phyloP scores from a whole-genome alignment of 139 green algal genomes.

The Yamagishiella unicocca region DNA sequence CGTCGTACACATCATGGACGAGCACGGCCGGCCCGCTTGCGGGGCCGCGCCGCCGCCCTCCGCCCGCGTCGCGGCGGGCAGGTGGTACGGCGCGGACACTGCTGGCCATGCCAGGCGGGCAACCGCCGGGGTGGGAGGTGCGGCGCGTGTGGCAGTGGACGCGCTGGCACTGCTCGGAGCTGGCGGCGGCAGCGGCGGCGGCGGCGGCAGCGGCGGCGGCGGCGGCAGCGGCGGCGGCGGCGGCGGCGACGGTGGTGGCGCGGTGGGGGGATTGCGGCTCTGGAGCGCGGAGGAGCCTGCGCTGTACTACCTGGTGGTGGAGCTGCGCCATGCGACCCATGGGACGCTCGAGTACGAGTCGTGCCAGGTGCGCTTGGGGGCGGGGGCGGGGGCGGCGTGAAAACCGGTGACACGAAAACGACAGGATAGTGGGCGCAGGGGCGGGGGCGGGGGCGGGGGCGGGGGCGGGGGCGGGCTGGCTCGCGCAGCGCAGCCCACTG shows the following conservation, averaged over 20 bases:
- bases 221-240: neutral
- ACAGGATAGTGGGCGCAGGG: no score
- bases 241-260: neutral
- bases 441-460: no score
- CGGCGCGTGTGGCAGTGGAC: neutral
- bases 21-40: neutral
- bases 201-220: neutral
- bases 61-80: neutral
- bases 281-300: constrained; percentile 89
- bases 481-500: no score
- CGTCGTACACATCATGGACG: constrained; percentile 15
- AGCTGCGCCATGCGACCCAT: constrained; percentile 53
- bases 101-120: constrained; percentile 1
- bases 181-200: no score
- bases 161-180: constrained; percentile 17
- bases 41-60: neutral
- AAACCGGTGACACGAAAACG: no score
- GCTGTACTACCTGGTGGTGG: constrained; percentile 89
- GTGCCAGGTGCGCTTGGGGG: constrained; percentile 69
- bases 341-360: constrained; percentile 82
- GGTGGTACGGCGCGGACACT: constrained; percentile 35
- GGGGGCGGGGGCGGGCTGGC: no score
- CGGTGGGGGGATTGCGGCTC: constrained; percentile 50
- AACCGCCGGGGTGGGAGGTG: constrained; percentile 15
- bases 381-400: neutral